A percentile compares a stretch with the other conserved stretches of the same genome.
Conservation (phyloP, 2,329 filamentous ascomycete species). For the Grosmannia serpens region DNA sequence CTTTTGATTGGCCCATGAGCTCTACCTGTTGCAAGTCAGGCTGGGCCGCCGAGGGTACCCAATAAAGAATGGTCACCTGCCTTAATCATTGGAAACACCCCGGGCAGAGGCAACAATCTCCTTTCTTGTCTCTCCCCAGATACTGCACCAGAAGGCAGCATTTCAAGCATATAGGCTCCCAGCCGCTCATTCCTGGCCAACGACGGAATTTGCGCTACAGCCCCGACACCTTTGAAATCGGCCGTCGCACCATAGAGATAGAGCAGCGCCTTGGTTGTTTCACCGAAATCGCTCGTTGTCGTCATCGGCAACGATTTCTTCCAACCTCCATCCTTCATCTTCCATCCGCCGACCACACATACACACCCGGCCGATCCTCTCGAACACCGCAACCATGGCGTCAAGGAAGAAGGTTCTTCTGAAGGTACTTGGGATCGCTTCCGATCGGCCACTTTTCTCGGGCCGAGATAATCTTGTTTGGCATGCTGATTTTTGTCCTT, state of each 20-base stretch:
- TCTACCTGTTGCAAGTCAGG: background rate
- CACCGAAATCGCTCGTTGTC: constrained; percentile 3
- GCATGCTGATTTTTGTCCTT: background rate
- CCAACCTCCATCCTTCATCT: background rate
- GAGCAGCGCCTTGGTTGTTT: background rate
- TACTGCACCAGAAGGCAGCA: background rate
- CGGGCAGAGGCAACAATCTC: background rate
- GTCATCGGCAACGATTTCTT: background rate
- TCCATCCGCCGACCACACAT: background rate
- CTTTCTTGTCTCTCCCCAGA: background rate
- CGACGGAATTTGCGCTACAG: background rate
- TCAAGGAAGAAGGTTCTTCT: constrained; percentile 83
- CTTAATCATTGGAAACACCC: background rate
- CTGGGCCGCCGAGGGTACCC: background rate
- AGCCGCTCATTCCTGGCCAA: background rate
- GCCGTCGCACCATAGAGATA: background rate
- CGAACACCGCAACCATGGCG: constrained; percentile 43
- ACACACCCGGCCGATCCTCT: background rate
- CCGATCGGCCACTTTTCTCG: background rate
- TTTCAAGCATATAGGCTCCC: background rate
- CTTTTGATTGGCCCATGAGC: background rate
- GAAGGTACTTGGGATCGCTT: constrained; percentile 46
- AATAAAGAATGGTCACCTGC: background rate
- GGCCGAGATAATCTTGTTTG: constrained; percentile 5
- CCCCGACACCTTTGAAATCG: background rate